These are phyloP conservation scores for Citrus unshiu DNA, from an alignment of 345 rosid species.

Conservation along the genomic window DNA sequence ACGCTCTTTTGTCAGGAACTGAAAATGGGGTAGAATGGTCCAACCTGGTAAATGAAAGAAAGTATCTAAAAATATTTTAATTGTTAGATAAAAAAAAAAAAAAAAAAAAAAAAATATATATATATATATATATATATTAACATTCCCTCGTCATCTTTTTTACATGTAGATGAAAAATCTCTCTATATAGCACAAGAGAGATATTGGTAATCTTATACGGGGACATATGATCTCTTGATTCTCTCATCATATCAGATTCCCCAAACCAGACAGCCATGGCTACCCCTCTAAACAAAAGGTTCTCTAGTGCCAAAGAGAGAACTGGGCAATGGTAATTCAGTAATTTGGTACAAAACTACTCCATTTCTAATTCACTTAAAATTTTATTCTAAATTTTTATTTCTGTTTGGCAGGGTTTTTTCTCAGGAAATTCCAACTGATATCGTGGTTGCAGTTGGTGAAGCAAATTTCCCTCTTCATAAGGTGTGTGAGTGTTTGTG, in stretches of 20 bases:
- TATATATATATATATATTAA: no score
- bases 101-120: no score
- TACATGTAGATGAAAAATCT: background rate
- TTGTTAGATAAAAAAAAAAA: background rate
- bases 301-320: slow-evolving; percentile 68
- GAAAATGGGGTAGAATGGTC: slow-evolving; percentile 18
- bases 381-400: no score
- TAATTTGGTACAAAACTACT: no score
- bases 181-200: background rate
- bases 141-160: background rate
- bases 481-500: slow-evolving; percentile 37
- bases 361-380: no score
- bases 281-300: slow-evolving; percentile 31
- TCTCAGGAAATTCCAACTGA: slow-evolving; percentile 86
- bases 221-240: background rate
- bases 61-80: background rate
- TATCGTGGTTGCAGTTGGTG: slow-evolving; percentile 69
- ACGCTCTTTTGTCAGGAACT: background rate
- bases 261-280: slow-evolving; percentile 31
- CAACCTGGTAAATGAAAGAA: background rate
- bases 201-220: background rate
- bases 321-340: slow-evolving; percentile 78
- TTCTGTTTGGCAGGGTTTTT: slow-evolving; percentile 58
- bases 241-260: background rate
- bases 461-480: slow-evolving; percentile 82